Conservation (phyloP, 768 basidiomycete genomes). For the Amanita polypyramis region DNA sequence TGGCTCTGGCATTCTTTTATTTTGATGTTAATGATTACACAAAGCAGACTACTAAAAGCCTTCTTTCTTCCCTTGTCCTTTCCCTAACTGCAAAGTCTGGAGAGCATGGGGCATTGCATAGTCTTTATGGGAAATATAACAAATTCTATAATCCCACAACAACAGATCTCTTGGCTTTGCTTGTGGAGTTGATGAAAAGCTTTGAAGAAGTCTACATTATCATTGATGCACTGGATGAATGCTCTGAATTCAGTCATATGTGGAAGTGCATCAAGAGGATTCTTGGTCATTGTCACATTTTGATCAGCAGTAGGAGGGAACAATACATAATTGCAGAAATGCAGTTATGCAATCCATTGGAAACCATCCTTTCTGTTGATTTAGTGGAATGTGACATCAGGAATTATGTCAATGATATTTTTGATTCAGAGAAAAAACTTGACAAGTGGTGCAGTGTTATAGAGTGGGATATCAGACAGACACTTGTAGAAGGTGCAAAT, state of each 20-base stretch:
- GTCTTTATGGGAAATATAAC: background rate
- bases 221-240: constrained; percentile 6
- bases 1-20: background rate
- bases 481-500: background rate
- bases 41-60: background rate
- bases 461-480: background rate
- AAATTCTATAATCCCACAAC: background rate
- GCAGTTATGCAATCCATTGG: background rate
- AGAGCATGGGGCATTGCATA: background rate
- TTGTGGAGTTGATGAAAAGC: background rate
- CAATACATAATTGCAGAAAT: background rate
- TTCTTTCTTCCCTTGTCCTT: background rate
- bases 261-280: constrained; percentile 4
- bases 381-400: background rate
- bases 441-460: background rate
- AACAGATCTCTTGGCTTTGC: background rate
- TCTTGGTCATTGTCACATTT: background rate
- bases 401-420: background rate
- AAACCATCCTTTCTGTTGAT: background rate
- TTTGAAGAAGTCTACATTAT: background rate
- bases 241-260: background rate
- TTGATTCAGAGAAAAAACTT: background rate
- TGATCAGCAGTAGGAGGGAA: background rate
- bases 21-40: background rate
- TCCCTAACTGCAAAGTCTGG: background rate